Conservation (phyloP, 768 basidiomycete genomes). For the Termitomyces sp. region DNA sequence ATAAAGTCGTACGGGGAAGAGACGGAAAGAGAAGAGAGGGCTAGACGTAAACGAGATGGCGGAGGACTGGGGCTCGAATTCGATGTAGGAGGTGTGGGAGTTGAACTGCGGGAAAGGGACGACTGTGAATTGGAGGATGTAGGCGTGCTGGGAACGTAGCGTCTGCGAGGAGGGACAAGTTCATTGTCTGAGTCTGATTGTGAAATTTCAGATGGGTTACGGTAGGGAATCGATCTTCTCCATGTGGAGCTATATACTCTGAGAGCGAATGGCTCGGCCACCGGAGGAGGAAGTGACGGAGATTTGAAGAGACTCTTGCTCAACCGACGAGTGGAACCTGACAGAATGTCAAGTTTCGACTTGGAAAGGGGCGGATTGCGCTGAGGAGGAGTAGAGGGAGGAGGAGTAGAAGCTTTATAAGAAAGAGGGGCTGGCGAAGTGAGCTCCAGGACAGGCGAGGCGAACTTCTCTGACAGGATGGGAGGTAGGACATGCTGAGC, state of each 20-base stretch:
- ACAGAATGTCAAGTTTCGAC: neutral
- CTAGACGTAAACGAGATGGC: slow-evolving; percentile 6
- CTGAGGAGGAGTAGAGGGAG: slow-evolving; percentile 6
- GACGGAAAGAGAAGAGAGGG: slow-evolving; percentile 13
- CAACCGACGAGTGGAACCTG: slow-evolving; percentile 21
- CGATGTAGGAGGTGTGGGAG: slow-evolving; percentile 14
- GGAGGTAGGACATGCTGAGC: slow-evolving; percentile 13
- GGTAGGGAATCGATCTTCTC: slow-evolving; percentile 33
- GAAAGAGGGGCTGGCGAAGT: slow-evolving; percentile 76
- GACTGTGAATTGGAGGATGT: slow-evolving; percentile 23
- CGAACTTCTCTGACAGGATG: slow-evolving; percentile 31
- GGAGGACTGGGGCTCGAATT: slow-evolving; percentile 11
- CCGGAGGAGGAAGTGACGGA: slow-evolving; percentile 41
- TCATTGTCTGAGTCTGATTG: slow-evolving; percentile 11
- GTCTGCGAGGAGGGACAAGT: slow-evolving; percentile 20
- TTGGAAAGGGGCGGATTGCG: slow-evolving; percentile 7
- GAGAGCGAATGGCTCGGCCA: slow-evolving; percentile 41
- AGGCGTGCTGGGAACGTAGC: slow-evolving; percentile 40
- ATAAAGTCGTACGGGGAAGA: slow-evolving; percentile 59
- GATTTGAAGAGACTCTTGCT: slow-evolving; percentile 37
- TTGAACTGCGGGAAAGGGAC: slow-evolving; percentile 17
- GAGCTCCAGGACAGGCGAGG: slow-evolving; percentile 49
- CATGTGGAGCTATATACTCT: slow-evolving; percentile 47
- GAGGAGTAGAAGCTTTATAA: slow-evolving; percentile 25
- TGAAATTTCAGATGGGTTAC: slow-evolving; percentile 5